Evolutionary conservation across 31 red algal genomes (phyloP).

Genomic region (Odonthalia washingtoniensis): DNA sequence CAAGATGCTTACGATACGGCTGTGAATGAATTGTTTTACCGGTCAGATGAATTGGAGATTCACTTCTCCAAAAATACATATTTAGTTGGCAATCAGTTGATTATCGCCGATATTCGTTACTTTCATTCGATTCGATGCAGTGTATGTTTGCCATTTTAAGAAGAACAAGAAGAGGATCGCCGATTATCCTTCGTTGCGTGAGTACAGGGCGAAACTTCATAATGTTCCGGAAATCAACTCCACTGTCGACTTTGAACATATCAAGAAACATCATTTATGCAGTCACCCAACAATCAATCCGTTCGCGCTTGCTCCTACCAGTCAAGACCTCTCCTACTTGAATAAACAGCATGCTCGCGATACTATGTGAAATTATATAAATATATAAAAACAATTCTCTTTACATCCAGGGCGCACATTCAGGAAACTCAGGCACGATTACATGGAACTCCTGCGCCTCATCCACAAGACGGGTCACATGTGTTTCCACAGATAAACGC

Average conservation of each 20-base stretch:
- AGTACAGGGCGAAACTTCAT: slow-evolving; percentile 76
- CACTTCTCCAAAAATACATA: slow-evolving; percentile 62
- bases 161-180: slow-evolving; percentile 73
- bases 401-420: slow-evolving; percentile 78
- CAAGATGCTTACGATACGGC: slow-evolving; percentile 93
- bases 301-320: slow-evolving; percentile 77
- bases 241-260: slow-evolving; percentile 87
- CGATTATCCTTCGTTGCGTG: slow-evolving; percentile 79
- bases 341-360: slow-evolving; percentile 71
- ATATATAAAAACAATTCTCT: not conserved
- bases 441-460: slow-evolving; percentile 89
- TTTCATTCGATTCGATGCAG: slow-evolving; percentile 91
- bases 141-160: slow-evolving; percentile 94
- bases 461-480: slow-evolving; percentile 92
- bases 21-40: slow-evolving; percentile 67
- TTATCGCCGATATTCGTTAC: slow-evolving; percentile 89
- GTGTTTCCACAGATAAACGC: slow-evolving; percentile 85
- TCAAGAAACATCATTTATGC: slow-evolving; percentile 91
- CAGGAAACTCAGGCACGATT: slow-evolving; percentile 83
- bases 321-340: slow-evolving; percentile 80
- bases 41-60: slow-evolving; percentile 75
- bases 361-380: slow-evolving; percentile 22
- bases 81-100: slow-evolving; percentile 64
- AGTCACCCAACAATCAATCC: slow-evolving; percentile 93
- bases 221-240: slow-evolving; percentile 57